These are phyloP conservation scores for Neopestalotiopsis rosae DNA, from an alignment of 2,329 filamentous ascomycete species.

Conservation along the genomic window DNA sequence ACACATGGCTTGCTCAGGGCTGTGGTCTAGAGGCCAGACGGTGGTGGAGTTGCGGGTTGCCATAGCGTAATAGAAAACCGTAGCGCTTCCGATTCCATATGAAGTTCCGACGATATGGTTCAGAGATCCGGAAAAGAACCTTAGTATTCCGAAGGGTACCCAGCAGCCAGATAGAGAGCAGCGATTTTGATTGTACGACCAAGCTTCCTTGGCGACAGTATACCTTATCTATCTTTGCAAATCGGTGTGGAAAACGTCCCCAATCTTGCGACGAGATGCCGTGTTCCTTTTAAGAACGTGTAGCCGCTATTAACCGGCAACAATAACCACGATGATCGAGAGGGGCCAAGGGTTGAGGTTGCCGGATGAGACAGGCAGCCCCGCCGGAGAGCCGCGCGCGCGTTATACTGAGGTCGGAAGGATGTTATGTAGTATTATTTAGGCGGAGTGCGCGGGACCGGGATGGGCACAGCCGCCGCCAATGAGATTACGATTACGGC, in stretches of 20 bases:
- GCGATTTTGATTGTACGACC: not conserved
- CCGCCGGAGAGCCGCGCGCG: not conserved
- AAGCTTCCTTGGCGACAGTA: not conserved
- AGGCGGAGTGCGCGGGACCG: conserved; percentile 2
- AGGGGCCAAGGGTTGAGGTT: not conserved
- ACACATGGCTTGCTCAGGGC: not conserved
- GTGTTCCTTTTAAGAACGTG: not conserved
- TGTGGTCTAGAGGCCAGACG: not conserved
- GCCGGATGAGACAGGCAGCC: not conserved
- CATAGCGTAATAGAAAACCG: not conserved
- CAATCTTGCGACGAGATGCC: not conserved
- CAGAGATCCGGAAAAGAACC: not conserved
- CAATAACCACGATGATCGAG: not conserved
- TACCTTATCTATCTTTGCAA: not conserved
- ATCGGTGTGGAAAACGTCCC: not conserved
- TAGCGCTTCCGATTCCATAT: not conserved
- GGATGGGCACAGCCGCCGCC: not conserved
- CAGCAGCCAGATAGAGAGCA: not conserved
- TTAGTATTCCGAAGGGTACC: not conserved
- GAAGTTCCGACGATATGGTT: not conserved
- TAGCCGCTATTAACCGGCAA: not conserved
- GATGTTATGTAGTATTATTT: not conserved
- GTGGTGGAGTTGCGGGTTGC: not conserved
- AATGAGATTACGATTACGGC: not conserved
- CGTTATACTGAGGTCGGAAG: not conserved